Conservation (phyloP, 805 yeast species). For the Candida michaelii region DNA sequence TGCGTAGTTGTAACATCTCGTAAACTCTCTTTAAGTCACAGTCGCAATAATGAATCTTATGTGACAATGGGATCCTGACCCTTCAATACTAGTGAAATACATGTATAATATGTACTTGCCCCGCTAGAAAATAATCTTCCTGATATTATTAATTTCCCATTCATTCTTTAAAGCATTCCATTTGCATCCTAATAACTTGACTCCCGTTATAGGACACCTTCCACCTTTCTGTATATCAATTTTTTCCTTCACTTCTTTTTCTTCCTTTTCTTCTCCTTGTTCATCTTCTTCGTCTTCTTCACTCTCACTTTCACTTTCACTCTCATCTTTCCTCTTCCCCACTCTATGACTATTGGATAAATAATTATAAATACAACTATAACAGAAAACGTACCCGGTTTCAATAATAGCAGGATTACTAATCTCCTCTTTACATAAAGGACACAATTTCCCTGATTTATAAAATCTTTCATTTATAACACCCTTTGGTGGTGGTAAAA, state of each 20-base stretch:
- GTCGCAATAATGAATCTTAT: too few species aligned
- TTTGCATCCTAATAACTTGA: conserved; percentile 66
- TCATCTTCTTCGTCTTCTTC: conserved; percentile 19
- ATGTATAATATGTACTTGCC: too few species aligned
- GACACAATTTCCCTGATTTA: conserved; percentile 49
- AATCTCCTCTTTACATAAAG: conserved; percentile 63
- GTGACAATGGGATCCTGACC: too few species aligned
- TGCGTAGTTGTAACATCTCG: too few species aligned
- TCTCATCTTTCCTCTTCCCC: conserved; percentile 14
- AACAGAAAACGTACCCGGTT: conserved; percentile 89
- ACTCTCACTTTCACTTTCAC: conserved; percentile 16
- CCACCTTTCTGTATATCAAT: conserved; percentile 52
- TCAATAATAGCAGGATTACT: conserved; percentile 85
- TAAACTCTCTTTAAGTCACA: too few species aligned
- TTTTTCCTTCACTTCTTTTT: conserved; percentile 2
- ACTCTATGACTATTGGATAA: conserved; percentile 47
- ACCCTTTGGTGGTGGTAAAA: conserved; percentile 47
- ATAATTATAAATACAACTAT: conserved; percentile 74
- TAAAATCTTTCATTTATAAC: conserved; percentile 17
- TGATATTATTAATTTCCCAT: conserved; percentile 74
- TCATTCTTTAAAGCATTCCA: conserved; percentile 55
- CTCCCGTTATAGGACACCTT: conserved; percentile 82
- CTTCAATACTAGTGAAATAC: too few species aligned
- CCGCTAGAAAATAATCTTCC: conserved; percentile 66
- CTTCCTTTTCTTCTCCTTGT: conserved; percentile 10